Evolutionary conservation across 306 rosid species (phyloP).

Genomic region (Luffa aegyptiaca): DNA sequence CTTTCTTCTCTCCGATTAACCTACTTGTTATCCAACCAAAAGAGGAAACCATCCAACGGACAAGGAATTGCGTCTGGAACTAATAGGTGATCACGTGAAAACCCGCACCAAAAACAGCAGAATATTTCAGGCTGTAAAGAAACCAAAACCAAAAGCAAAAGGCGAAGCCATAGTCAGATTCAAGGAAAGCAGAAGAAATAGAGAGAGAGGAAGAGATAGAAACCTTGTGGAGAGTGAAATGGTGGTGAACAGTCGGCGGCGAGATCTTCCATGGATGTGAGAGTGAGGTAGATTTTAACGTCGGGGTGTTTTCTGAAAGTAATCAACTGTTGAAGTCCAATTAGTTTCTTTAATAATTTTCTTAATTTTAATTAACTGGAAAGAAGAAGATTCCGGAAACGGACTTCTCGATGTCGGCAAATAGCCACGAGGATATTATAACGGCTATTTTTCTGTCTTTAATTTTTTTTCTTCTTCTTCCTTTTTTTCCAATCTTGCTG

Average conservation of each 20-base stretch:
- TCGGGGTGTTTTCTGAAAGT: neutral
- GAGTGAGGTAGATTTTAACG: neutral
- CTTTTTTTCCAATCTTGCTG: too few relatives aligned
- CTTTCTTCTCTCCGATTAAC: neutral
- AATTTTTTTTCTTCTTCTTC: neutral
- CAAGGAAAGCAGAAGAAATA: neutral
- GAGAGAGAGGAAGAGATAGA: neutral
- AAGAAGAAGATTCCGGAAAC: neutral
- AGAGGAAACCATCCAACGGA: neutral
- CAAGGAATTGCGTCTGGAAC: conserved; percentile 1
- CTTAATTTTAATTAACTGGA: neutral
- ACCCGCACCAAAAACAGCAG: neutral
- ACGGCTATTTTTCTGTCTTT: conserved; percentile 40
- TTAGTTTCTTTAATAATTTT: neutral
- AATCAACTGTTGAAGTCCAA: neutral
- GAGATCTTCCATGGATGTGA: neutral
- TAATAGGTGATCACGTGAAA: neutral
- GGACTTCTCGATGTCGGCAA: conserved; percentile 29
- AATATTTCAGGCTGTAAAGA: neutral
- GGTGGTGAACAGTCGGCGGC: neutral
- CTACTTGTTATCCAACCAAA: neutral
- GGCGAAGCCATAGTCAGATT: neutral
- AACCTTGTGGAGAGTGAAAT: neutral
- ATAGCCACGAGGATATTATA: conserved; percentile 6
- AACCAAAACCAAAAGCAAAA: neutral